Conservation (phyloP, 495 filamentous ascomycete genomes). For the Cladorrhinum samala region DNA sequence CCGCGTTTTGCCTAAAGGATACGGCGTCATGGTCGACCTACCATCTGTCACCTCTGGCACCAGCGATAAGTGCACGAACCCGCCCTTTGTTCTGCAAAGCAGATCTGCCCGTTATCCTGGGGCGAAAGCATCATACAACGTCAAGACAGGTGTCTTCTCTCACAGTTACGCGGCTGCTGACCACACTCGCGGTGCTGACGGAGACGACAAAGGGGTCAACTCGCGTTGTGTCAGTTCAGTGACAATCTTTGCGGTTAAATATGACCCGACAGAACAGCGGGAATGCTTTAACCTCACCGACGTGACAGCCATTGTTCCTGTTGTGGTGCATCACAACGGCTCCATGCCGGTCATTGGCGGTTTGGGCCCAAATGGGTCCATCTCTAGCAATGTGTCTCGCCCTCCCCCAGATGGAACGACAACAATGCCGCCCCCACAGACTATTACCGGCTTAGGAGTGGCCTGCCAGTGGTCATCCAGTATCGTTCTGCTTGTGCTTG, state of each 20-base stretch:
- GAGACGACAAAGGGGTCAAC: slow-evolving; percentile 1
- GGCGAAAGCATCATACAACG: slow-evolving; percentile 24
- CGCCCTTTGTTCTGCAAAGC: slow-evolving; percentile 26
- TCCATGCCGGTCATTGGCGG: slow-evolving; percentile 1
- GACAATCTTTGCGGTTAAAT: slow-evolving; percentile 28
- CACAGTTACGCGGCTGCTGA: background rate
- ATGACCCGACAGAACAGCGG: slow-evolving; percentile 18
- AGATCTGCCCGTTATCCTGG: slow-evolving; percentile 25
- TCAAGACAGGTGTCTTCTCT: slow-evolving; percentile 28
- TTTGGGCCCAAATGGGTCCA: slow-evolving; percentile 4
- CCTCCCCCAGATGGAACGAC: background rate
- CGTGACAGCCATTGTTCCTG: slow-evolving; percentile 8
- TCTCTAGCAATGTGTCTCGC: slow-evolving; percentile 3
- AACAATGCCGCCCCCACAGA: background rate
- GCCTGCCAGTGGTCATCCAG: background rate
- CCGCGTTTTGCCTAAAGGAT: slow-evolving; percentile 31
- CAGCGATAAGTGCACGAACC: slow-evolving; percentile 25
- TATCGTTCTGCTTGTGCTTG: background rate
- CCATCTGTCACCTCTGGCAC: slow-evolving; percentile 29
- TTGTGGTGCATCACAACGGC: slow-evolving; percentile 10
- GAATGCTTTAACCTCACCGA: slow-evolving; percentile 12
- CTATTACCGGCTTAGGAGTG: background rate
- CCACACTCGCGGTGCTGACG: background rate
- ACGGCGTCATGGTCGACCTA: slow-evolving; percentile 34
- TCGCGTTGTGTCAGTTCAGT: slow-evolving; percentile 22